A percentile compares a stretch with the other conserved stretches of the same genome.
phyloP scores from a whole-genome alignment of 495 filamentous ascomycete species.

The Bathelium albidoporum region DNA sequence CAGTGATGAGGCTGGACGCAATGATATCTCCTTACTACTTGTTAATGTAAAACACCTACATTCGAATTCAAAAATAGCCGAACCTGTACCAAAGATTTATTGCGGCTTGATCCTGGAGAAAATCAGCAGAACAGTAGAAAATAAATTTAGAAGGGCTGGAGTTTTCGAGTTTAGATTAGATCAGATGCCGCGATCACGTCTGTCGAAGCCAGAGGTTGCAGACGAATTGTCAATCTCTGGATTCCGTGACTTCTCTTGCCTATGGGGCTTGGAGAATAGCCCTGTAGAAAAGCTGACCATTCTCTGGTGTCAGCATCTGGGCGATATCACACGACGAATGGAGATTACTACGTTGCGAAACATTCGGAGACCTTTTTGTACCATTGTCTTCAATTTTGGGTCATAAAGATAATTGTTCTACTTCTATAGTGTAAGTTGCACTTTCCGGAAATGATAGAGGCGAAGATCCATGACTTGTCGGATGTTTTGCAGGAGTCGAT shows the following conservation, averaged over 20 bases:
- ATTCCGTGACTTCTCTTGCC: neutral
- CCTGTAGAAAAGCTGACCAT: neutral
- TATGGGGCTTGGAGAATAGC: neutral
- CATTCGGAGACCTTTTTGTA: neutral
- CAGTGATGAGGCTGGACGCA: neutral
- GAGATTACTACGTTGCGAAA: neutral
- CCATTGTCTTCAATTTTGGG: neutral
- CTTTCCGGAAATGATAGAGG: neutral
- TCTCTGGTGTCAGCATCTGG: neutral
- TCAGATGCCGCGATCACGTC: neutral
- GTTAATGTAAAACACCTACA: neutral
- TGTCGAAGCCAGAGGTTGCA: neutral
- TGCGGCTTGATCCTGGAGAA: neutral
- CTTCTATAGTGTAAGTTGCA: neutral
- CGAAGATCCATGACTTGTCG: neutral
- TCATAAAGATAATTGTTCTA: neutral
- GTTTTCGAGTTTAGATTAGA: neutral
- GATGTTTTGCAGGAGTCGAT: neutral
- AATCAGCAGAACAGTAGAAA: neutral
- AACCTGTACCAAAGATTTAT: neutral
- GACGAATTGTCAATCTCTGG: neutral
- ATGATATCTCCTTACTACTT: neutral
- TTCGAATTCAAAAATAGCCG: neutral
- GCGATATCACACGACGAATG: neutral
- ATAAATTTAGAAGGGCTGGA: neutral